Evolutionary conservation across 768 basidiomycete genomes (phyloP).

Genomic region (Dendrothele bispora): DNA sequence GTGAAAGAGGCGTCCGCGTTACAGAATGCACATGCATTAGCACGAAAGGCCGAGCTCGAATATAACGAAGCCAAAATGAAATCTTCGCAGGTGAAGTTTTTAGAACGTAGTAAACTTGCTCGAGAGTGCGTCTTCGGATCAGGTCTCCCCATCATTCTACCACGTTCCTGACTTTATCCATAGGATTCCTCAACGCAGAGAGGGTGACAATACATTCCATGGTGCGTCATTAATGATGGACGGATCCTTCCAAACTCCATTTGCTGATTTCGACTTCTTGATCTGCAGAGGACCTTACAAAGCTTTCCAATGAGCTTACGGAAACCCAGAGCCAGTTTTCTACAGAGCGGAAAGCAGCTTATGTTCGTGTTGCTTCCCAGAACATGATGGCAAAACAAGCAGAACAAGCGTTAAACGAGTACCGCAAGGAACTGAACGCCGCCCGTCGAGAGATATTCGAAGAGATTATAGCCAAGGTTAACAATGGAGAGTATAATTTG

Average conservation of each 20-base stretch:
- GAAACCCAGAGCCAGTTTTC: background rate
- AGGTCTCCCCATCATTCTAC: background rate
- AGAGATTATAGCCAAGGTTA: constrained; percentile 3
- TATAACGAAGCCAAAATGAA: constrained; percentile 1
- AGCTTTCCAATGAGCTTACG: too few species aligned
- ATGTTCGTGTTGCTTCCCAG: background rate
- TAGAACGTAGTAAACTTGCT: constrained; percentile 1
- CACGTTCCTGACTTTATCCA: too few species aligned
- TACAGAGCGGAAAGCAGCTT: constrained; percentile 3
- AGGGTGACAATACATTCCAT: constrained; percentile 6
- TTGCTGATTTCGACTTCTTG: too few species aligned
- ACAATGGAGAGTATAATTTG: constrained; percentile 3
- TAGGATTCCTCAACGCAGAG: constrained; percentile 1
- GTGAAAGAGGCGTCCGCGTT: constrained; percentile 1
- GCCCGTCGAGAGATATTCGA: background rate
- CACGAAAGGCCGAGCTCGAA: background rate
- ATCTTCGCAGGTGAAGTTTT: background rate
- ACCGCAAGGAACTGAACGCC: background rate
- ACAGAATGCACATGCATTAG: constrained; percentile 2
- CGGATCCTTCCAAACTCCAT: too few species aligned
- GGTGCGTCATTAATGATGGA: too few species aligned
- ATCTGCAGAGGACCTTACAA: too few species aligned
- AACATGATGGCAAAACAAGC: background rate
- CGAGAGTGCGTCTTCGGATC: background rate
- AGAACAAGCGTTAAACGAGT: constrained; percentile 4